Base-by-base conservation (phyloP, 2,329 filamentous ascomycete genomes). In the Beauveria bassiana region DNA sequence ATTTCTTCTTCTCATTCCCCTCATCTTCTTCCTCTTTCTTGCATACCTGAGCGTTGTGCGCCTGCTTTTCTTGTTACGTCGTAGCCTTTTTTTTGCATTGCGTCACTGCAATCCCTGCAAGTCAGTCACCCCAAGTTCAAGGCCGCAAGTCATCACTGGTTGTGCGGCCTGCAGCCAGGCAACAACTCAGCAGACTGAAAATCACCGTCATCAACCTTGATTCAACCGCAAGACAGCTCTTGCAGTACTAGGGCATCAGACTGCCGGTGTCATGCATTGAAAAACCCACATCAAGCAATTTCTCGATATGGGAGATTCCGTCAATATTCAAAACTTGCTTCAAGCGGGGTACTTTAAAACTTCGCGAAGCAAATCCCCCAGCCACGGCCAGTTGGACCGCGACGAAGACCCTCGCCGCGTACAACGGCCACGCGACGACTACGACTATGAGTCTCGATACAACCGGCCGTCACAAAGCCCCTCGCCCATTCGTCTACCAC, bases 281-380 rank as follows among this genome's bases (percentile, higher is more conserved):
- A 60, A 47, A 63, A n/a, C 38, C n/a, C 16, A 24, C 38, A 22
- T 12, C n/a, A 53, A 59, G 53, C 55, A 38, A 61, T 42, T 42
- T 47, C n/a, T 34, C 71, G 77, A 65, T 53, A 81, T 80, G 78
- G 74, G 72, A 61, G 75, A 77, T 61, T 70, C 71, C 61, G 67
- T 75, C 59, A 74, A 80, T 65, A 76, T 82, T 45, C 72, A 80
- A 49, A 74, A 75, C 64, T 70, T 81, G 64, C 74, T 83, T 43
- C 71, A 77, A 65, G 79, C 78, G 66, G 81, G 81, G 59, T 80
- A 78, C 62, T 83, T 79, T 69, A 78, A 73, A 65, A 80, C 78
- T 38, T 76, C 79, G 9, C 75, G 80, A 73, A 75, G 59, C 47
- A 58, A 56, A 31, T 61, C 53, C 43, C 59, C 61, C 12, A 9